Percentiles rank a stretch among this genome's conserved stretches.
phyloP scores from a whole-genome alignment of 2,329 filamentous ascomycete genomes.

The Davidsoniella eucalypti region DNA sequence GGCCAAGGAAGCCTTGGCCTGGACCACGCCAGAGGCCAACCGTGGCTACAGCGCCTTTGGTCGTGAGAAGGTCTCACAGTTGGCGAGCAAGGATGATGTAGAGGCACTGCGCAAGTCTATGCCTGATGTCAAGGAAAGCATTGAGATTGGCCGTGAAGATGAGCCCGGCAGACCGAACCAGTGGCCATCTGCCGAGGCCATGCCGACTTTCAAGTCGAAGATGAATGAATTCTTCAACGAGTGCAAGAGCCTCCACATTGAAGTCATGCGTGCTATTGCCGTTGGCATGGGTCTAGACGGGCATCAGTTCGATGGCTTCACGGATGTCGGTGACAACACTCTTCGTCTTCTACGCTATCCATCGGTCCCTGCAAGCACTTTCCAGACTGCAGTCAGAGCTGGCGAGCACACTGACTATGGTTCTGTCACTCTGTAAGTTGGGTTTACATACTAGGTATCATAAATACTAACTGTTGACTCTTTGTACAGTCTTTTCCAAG shows the following conservation, averaged over 20 bases:
- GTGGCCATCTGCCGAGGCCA: slow-evolving; percentile 48
- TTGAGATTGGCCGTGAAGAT: slow-evolving; percentile 46
- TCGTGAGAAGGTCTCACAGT: slow-evolving; percentile 51
- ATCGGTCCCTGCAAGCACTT: slow-evolving; percentile 45
- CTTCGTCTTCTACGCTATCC: slow-evolving; percentile 66
- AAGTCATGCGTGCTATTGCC: slow-evolving; percentile 73
- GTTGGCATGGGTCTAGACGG: slow-evolving; percentile 60
- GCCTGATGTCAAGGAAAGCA: slow-evolving; percentile 50
- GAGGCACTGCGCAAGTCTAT: slow-evolving; percentile 37
- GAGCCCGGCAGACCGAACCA: slow-evolving; percentile 51
- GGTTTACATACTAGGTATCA: neutral
- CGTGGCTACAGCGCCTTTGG: slow-evolving; percentile 56
- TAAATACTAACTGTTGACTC: neutral
- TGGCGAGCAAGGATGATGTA: slow-evolving; percentile 38
- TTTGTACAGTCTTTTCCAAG: slow-evolving; percentile 35
- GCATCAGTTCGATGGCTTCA: slow-evolving; percentile 59
- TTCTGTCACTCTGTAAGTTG: slow-evolving; percentile 33
- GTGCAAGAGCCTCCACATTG: slow-evolving; percentile 57
- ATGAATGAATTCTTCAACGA: slow-evolving; percentile 62
- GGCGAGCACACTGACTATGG: slow-evolving; percentile 60
- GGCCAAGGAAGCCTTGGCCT: slow-evolving; percentile 49
- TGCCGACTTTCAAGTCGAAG: slow-evolving; percentile 41
- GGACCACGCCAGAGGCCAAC: slow-evolving; percentile 58
- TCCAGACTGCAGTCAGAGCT: slow-evolving; percentile 55
- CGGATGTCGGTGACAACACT: slow-evolving; percentile 53